phyloP scores from a whole-genome alignment of 2,329 filamentous ascomycete species.

The Alternaria longipes region DNA sequence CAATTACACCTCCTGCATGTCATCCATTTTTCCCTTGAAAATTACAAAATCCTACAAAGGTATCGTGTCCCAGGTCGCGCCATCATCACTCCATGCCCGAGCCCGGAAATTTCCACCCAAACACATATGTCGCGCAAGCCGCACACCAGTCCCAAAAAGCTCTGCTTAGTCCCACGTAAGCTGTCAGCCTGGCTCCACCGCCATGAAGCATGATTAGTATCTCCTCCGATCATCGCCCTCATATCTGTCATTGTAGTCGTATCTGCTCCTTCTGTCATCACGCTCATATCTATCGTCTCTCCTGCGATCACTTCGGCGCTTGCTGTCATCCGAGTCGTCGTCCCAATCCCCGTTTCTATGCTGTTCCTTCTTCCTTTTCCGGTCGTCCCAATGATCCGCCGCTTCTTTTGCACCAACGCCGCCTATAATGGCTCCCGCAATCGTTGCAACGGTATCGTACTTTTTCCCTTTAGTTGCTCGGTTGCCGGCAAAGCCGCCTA shows the following conservation, averaged over 20 bases:
- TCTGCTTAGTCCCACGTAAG: not conserved
- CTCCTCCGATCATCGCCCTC: constrained; percentile 10
- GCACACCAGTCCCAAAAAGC: not conserved
- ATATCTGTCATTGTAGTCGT: constrained; percentile 11
- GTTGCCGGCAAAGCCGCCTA: constrained; percentile 45
- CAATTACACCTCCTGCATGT: constrained; percentile 3
- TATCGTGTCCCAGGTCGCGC: not conserved
- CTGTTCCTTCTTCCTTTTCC: constrained; percentile 15
- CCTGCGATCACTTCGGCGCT: not conserved
- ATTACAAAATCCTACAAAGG: constrained; percentile 1
- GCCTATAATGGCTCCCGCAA: constrained; percentile 48
- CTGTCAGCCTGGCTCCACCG: constrained; percentile 3
- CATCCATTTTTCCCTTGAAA: not conserved
- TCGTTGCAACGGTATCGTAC: constrained; percentile 41
- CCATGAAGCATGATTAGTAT: not conserved
- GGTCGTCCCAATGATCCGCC: constrained; percentile 35
- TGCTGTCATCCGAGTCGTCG: constrained; percentile 16
- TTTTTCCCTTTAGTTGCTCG: constrained; percentile 36
- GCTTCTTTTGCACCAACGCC: constrained; percentile 44
- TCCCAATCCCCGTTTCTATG: constrained; percentile 14
- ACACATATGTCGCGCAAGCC: not conserved
- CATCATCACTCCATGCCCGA: not conserved
- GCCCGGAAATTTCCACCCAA: not conserved
- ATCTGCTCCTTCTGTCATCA: constrained; percentile 6
- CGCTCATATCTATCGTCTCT: constrained; percentile 9